Evolutionary conservation across 2,329 filamentous ascomycete species (phyloP).

Genomic region (Monilinia polystroma): DNA sequence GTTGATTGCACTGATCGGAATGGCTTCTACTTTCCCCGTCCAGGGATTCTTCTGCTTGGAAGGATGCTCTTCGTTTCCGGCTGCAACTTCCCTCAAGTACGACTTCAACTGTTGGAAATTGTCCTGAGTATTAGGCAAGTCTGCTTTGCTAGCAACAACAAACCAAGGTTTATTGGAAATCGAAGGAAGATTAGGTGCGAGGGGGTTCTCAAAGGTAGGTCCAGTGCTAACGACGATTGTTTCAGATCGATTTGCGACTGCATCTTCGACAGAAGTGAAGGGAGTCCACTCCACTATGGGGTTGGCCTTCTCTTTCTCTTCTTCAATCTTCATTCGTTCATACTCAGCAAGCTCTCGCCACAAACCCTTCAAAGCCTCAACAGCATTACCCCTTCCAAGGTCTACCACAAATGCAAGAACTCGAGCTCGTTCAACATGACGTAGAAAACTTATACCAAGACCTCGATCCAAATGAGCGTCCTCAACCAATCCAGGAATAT

Average conservation of each 20-base stretch:
- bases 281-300: conserved; percentile 59
- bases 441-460: conserved; percentile 84
- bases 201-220: conserved; percentile 33
- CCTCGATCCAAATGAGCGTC: conserved; percentile 90
- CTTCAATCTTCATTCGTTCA: conserved; percentile 64
- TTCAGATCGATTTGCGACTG: conserved; percentile 37
- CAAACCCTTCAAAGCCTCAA: conserved; percentile 72
- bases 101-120: conserved; percentile 69
- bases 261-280: conserved; percentile 46
- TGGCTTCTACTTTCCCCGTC: conserved; percentile 62
- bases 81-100: conserved; percentile 68
- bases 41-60: conserved; percentile 60
- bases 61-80: conserved; percentile 66
- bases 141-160: conserved; percentile 90
- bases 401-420: conserved; percentile 94
- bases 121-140: conserved; percentile 72
- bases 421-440: conserved; percentile 90
- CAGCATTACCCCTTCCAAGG: conserved; percentile 74
- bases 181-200: conserved; percentile 33
- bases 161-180: conserved; percentile 97
- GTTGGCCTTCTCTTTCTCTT: conserved; percentile 68
- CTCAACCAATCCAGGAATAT: conserved; percentile 91
- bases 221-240: conserved; percentile 35
- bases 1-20: conserved; percentile 87
- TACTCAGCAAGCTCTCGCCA: conserved; percentile 93